These are phyloP conservation scores for Paraphysoderma sedebokerense DNA, from an alignment of 371 early-diverging fungal species.

Conservation along the genomic window DNA sequence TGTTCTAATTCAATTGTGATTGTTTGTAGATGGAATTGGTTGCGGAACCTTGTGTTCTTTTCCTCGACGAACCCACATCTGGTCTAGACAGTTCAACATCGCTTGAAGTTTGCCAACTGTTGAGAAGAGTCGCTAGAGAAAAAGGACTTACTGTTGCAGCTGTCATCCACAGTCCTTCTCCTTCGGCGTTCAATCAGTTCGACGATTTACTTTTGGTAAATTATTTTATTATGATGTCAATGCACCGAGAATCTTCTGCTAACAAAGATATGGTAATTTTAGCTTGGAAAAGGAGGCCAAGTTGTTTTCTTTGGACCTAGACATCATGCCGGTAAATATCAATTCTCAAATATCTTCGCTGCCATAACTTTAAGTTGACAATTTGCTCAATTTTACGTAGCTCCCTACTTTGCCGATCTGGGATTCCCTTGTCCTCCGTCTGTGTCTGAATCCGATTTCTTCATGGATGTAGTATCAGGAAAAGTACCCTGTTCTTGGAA, in stretches of 20 bases:
- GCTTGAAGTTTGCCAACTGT: constrained; percentile 37
- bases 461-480: constrained; percentile 18
- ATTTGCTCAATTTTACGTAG: constrained; percentile 17
- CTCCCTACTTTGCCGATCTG: constrained; percentile 27
- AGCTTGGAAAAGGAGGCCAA: constrained; percentile 43
- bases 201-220: constrained; percentile 45
- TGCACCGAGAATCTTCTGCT: too few relatives aligned
- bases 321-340: constrained; percentile 11
- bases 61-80: constrained; percentile 41
- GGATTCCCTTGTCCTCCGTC: constrained; percentile 36
- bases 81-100: constrained; percentile 62
- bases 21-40: constrained; percentile 62
- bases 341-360: too few relatives aligned
- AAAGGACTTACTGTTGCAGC: constrained; percentile 45
- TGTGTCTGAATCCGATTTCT: constrained; percentile 39
- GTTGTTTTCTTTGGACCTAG: constrained; percentile 41
- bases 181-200: constrained; percentile 36
- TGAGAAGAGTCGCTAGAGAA: constrained; percentile 31
- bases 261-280: too few relatives aligned
- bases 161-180: constrained; percentile 58
- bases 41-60: constrained; percentile 32
- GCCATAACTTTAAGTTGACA: too few relatives aligned
- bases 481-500: not conserved
- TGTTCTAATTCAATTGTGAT: constrained; percentile 1
- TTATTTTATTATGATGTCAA: constrained; percentile 35